Base-by-base conservation (phyloP, 1,284 basidiomycete genomes). In the Sanghuangporus baumii region DNA sequence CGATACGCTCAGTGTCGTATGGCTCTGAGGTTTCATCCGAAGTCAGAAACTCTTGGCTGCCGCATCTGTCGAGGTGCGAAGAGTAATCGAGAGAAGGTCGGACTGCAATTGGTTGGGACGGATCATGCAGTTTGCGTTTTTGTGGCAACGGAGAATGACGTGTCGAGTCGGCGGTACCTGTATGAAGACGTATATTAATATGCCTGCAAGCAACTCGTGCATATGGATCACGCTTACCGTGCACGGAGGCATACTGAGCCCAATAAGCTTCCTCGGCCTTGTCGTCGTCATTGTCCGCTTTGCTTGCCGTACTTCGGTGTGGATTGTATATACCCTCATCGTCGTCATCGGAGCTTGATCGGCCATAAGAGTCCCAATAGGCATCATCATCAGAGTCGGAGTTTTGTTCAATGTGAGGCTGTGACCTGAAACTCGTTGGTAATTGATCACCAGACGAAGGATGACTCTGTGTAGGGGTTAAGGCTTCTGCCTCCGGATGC, bases 221-320 rank as follows among this genome's bases (percentile, higher is more conserved):
- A 51, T 26, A 2, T 14, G 31, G 16, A 37, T 5, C 6, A 54
- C 41, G 55, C 74, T 69, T 66, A 88, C 89, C 88, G 72, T 90
- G 87, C 8, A 89, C 80, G 34, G 78, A 77, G 50, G 84, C 75
- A 69, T 90, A 89, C 60, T 78, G 85, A 20, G 86, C 87, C 87
- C 88, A 90, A 68, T 91, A 90, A 3, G 86, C 86, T 66, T 90
- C 89, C 69, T 89, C 88, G 46, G 80, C 75, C 31, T 73, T 68
- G 37, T 64, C 75, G 46, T 73, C 74, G 5, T 66, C 67, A 23
- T 66, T 62, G 16, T 73, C 72, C 7, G 16, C 11, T 41, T 48
- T 68, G 50, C 41, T 41, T n/a, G 62, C 36, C 20, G 46, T n/a
- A 31, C 18, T 26, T 18, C 50, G 40, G 51, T 63, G 38, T 67